Evolutionary conservation across 805 yeast species (phyloP), one percentile per base, ranked within the genome.

Genomic region (Ogataea methanolica): DNA sequence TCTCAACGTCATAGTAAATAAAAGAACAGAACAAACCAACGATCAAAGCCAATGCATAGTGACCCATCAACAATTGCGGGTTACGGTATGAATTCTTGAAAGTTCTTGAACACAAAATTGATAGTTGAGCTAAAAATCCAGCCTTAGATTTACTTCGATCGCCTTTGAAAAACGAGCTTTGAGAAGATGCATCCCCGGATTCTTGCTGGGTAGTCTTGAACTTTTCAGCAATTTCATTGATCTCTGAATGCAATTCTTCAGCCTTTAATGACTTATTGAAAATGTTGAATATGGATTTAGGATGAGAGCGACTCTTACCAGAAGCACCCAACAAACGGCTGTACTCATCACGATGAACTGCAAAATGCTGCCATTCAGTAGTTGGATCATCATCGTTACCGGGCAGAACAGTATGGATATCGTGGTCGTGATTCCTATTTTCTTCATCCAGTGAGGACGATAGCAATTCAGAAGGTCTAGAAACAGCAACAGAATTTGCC

Each of bases 71-170:
- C n/a, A 94, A 72, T 68, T 80, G 84, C 9, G 99, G 99, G 66
- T 91, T 91, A 62, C 99, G 76, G 71, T 91, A 92, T 41, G 90
- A 75, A 66, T 94, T 94, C 60, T 89, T 90, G 72, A 94, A 92
- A 0, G 97, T 86, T 59, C 99, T 76, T 17, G 89, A 83, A 7
- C 91, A 81, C 44, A 94, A 69, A 50, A 94, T 83, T n/a, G 72
- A 48, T 39, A 90, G 68, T 62, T 94, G 98, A 15, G 77, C 73
- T 3, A 70, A 51, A 54, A 88, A 71, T 0, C 79, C 69, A 1
- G 96, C 94, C 47, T 72, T 74, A 42, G 70, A 66, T 44, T 70
- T 72, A 22, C 46, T 55, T 42, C 65, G 61, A 45, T 65, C 60
- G 9, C 51, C 44, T 33, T 56, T 59, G 53, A 67, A 64, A 36